Conservation (phyloP, 306 rosid species). For the Mimosa pudica region DNA sequence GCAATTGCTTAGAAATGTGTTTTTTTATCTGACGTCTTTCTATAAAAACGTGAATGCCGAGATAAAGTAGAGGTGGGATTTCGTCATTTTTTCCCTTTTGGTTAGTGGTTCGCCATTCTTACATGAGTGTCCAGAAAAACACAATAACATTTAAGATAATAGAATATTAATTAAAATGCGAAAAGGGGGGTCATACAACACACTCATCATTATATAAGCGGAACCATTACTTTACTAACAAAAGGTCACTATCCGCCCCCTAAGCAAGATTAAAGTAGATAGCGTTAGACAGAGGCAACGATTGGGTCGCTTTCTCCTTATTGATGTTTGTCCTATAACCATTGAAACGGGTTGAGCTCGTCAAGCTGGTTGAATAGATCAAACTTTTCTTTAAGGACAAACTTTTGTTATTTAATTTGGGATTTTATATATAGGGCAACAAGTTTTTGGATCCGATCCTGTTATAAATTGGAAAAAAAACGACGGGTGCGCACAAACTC, state of each 20-base stretch:
- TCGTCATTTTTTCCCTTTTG: neutral
- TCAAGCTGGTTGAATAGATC: no score
- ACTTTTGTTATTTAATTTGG: no score
- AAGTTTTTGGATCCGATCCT: no score
- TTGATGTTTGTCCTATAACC: no score
- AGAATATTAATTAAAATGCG: neutral
- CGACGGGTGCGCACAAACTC: no score
- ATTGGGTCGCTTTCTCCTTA: neutral
- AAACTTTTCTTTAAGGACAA: no score
- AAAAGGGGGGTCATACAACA: neutral
- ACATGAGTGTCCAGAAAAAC: neutral
- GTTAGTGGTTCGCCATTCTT: neutral
- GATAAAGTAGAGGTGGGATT: neutral
- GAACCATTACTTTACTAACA: conserved; percentile 19
- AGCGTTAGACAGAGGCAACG: conserved; percentile 33
- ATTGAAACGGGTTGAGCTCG: no score
- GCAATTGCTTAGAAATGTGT: neutral
- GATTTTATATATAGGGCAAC: no score
- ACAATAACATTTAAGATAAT: neutral
- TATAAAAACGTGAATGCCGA: neutral
- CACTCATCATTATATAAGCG: neutral
- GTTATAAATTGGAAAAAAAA: no score
- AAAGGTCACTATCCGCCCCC: conserved; percentile 11
- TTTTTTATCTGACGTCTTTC: neutral
- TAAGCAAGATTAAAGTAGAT: conserved; percentile 6